Percentiles rank a stretch among this genome's conserved stretches.
These are phyloP conservation scores for Nematodospora valgi DNA, from an alignment of 805 yeast species.

Conservation along the genomic window DNA sequence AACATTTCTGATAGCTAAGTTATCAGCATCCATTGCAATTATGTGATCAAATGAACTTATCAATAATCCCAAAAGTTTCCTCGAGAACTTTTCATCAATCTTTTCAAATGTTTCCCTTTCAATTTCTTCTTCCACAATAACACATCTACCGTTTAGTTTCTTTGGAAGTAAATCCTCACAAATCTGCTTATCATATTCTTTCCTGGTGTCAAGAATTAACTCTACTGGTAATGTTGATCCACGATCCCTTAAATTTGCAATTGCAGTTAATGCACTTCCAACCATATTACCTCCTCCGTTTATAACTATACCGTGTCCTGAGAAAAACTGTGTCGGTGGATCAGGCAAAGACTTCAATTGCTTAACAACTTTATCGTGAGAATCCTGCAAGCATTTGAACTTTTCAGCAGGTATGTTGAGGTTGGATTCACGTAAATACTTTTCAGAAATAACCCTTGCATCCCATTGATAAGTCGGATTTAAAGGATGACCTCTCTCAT, in stretches of 20 bases:
- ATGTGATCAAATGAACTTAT: conserved; percentile 32
- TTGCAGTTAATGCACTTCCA: conserved; percentile 26
- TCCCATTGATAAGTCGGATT: conserved; percentile 11
- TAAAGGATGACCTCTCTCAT: conserved; percentile 14
- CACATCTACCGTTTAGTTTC: conserved; percentile 23
- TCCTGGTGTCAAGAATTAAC: conserved; percentile 23
- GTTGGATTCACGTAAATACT: conserved; percentile 8
- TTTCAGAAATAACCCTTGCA: conserved; percentile 8
- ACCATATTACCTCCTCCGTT: conserved; percentile 25
- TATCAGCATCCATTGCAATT: conserved; percentile 32
- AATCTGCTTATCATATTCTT: conserved; percentile 22
- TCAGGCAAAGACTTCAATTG: conserved; percentile 20
- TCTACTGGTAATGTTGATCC: conserved; percentile 35
- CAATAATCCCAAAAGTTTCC: conserved; percentile 29
- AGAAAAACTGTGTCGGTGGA: conserved; percentile 22
- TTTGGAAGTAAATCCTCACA: conserved; percentile 24
- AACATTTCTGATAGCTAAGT: conserved; percentile 28
- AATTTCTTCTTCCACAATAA: conserved; percentile 23
- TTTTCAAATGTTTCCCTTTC: conserved; percentile 18
- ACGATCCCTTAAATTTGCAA: conserved; percentile 27
- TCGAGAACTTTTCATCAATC: conserved; percentile 22
- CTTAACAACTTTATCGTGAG: conserved; percentile 26
- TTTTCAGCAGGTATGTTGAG: conserved; percentile 14
- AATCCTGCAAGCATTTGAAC: conserved; percentile 18
- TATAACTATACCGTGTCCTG: conserved; percentile 36